phyloP scores from a whole-genome alignment of 176 grass and related monocot genomes.

The Sorghum bicolor region DNA sequence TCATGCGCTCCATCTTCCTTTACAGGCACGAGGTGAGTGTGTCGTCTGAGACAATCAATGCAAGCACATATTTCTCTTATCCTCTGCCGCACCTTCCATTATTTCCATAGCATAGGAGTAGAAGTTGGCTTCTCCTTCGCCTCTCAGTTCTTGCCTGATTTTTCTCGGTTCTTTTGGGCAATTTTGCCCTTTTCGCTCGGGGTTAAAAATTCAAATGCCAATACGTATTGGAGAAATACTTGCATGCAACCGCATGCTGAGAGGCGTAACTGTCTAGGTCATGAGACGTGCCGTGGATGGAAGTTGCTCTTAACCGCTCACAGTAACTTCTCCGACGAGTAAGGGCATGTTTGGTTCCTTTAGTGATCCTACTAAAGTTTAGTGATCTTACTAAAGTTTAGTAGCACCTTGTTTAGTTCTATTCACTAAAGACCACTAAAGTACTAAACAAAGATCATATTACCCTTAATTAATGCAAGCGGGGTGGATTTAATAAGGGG shows the following conservation, averaged over 20 bases:
- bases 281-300: too few species aligned
- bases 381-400: too few species aligned
- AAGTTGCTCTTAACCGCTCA: not conserved
- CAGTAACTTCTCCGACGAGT: conserved; percentile 13
- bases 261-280: not conserved
- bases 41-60: too few species aligned
- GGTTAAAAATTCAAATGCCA: not conserved
- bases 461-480: too few species aligned
- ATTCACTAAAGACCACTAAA: too few species aligned
- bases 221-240: not conserved
- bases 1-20: conserved; percentile 52
- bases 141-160: not conserved
- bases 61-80: not conserved
- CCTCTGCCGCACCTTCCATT: not conserved
- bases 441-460: too few species aligned
- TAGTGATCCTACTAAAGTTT: too few species aligned
- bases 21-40: conserved; percentile 61
- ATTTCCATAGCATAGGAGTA: not conserved
- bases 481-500: too few species aligned
- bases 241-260: conserved; percentile 20
- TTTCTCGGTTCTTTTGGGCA: not conserved
- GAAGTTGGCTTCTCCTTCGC: not conserved
- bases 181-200: too few species aligned
- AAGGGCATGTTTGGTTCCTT: too few species aligned
- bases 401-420: too few species aligned